A percentile compares a stretch with the other conserved stretches of the same genome.
Conservation (phyloP, 2,329 filamentous ascomycete species). For the Colletotrichum chrysophilum region DNA sequence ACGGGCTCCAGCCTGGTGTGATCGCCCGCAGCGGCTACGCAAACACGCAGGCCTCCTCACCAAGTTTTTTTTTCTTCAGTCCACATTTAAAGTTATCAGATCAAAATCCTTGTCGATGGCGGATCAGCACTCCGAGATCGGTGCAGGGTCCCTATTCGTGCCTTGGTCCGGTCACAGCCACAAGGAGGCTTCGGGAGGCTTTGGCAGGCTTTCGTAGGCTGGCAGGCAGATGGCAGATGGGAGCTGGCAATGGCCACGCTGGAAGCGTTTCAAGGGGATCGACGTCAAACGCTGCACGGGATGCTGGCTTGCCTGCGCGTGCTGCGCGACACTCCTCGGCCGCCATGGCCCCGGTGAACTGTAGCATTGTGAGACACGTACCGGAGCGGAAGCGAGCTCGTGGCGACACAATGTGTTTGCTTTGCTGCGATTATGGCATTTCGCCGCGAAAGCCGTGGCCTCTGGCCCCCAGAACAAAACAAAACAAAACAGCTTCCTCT, state of each 20-base stretch:
- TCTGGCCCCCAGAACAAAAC: background rate
- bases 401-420: background rate
- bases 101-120: constrained; percentile 12
- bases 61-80: constrained; percentile 1
- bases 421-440: background rate
- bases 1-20: background rate
- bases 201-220: background rate
- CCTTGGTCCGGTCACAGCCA: background rate
- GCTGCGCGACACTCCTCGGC: background rate
- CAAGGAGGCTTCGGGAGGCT: background rate
- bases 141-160: background rate
- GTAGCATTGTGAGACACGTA: constrained; percentile 12
- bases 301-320: background rate
- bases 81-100: constrained; percentile 15
- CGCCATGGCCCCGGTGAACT: background rate
- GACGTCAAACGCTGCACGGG: constrained; percentile 20
- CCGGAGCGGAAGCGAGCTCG: background rate
- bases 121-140: constrained; percentile 15
- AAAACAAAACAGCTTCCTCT: background rate
- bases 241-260: background rate
- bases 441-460: background rate
- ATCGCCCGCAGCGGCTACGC: constrained; percentile 2
- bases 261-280: constrained; percentile 18
- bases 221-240: background rate
- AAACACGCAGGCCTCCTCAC: background rate